Percentiles rank a stretch among this genome's conserved stretches.
Evolutionary conservation across 2,329 filamentous ascomycete genomes (phyloP).

Genomic region (Trichoderma sp.): DNA sequence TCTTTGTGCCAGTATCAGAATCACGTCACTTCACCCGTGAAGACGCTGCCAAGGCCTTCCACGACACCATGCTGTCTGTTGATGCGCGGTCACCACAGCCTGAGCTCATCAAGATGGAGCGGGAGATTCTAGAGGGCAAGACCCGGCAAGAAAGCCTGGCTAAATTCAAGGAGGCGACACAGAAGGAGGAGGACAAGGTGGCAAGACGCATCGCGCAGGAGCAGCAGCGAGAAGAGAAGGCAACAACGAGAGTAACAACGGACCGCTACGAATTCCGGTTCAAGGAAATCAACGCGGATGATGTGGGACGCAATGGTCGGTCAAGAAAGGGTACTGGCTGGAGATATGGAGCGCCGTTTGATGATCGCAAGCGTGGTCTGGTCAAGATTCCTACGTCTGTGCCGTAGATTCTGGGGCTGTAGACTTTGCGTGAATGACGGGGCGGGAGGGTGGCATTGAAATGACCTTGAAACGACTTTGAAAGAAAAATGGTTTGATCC

Average conservation of each 20-base stretch:
- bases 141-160: constrained; percentile 37
- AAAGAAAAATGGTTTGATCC: neutral
- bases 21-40: constrained; percentile 62
- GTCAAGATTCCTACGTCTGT: constrained; percentile 67
- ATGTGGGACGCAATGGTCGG: constrained; percentile 54
- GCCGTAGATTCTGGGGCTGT: constrained; percentile 34
- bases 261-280: constrained; percentile 64
- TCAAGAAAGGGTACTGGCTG: constrained; percentile 54
- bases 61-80: constrained; percentile 57
- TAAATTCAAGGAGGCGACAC: constrained; percentile 43
- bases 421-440: neutral
- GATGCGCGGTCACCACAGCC: constrained; percentile 62
- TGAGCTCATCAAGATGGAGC: constrained; percentile 58
- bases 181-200: constrained; percentile 42
- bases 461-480: neutral
- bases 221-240: constrained; percentile 38
- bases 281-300: constrained; percentile 56
- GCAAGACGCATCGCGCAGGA: constrained; percentile 35
- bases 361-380: constrained; percentile 61
- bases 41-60: constrained; percentile 65
- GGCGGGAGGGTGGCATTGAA: neutral
- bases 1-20: constrained; percentile 64
- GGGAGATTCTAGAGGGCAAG: constrained; percentile 42
- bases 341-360: constrained; percentile 62
- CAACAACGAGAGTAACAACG: constrained; percentile 46